Evolutionary conservation across 2,329 filamentous ascomycete species (phyloP), one percentile per base, ranked within the genome.

Genomic region (Raffaelea albimanens): DNA sequence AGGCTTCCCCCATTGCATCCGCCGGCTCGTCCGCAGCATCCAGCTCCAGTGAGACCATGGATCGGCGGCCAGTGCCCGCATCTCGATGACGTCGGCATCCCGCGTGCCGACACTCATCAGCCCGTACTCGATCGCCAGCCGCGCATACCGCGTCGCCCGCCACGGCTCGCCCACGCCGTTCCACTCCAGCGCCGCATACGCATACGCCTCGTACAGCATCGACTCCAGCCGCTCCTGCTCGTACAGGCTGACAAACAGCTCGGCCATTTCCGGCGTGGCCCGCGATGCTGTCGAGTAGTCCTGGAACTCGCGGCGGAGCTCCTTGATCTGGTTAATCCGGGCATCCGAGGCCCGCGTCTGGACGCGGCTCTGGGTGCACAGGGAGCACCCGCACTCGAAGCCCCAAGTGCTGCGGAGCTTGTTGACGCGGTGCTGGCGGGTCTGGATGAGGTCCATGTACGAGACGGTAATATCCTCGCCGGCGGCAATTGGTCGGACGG

Each of bases 381-480:
- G 51, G 47, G 63, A 58, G 57, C 68, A 71, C 23, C 59, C 55
- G 58, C 68, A 71, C 19, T 58, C 48, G 55, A 70, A 70, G 40
- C 64, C 63, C 68, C 68, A 71, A 5, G 56, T 59, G 14, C 45
- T 19, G 20, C 55, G 45, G n/a, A 69, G 57, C 33, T 59, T 56
- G 9, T 50, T 38, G n/a, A 58, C 50, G 4, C 68, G 63, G 13
- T 53, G 47, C 4, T 51, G 51, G n/a, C 59, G 58, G n/a, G 53
- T 14, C 55, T 59, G 55, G 20, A 64, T 46, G 18, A 62, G 58
- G 55, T 65, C 58, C 29, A 70, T 65, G 55, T 70, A 71, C 0
- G 66, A 65, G 46, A 71, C 55, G 16, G 65, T 68, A 44, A 71
- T 60, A 56, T 71, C 68, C 50, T 69, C 67, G 25, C 68, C 68